Base-by-base conservation (phyloP, 108 stramenopile genomes). In the Fistulifera pelliculosa region DNA sequence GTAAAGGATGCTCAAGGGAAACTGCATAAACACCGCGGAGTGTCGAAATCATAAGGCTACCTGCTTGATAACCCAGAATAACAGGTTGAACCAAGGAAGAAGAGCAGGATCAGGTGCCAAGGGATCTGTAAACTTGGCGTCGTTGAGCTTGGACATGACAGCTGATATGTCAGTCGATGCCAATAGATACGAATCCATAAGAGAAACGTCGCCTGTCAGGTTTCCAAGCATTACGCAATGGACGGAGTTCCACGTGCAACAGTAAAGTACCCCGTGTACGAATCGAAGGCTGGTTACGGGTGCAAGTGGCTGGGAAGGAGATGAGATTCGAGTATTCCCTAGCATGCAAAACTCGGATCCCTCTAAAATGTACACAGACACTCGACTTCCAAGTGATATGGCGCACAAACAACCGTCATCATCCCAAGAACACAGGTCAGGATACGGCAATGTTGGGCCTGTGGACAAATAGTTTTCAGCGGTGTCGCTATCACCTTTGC, bases 361-460 rank as follows among this genome's bases (percentile, higher is more conserved):
- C 10, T 79, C 62, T 5, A 78, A 84, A 10, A 75, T 41, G 52
- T 87, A 90, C n/a, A 90, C 52, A 10, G 85, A 75, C 35, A 90
- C 76, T 56, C 75, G 73, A 13, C 61, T 65, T 31, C 82, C 69
- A 28, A 82, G 53, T 0, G 77, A 56, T 22, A 87, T 56, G 10
- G 83, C 83, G 48, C 89, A 90, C 22, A 90, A 60, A 28, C 53
- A 48, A 40, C 85, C 85, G 48, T 82, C 81, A 18, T 85, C 85
- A 54, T 90, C 85, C 89, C 89, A 90, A 10, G 62, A 67, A 38
- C 83, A 77, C 58, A 84, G 57, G 45, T 86, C 81, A 12, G 89
- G 89, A 49, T 68, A 90, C 1, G 89, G 85, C 13, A 90, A 59
- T 7, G 81, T 65, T 4, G 89, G 81, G 19, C 89, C 89, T 25